Percentiles rank a stretch among this genome's conserved stretches.
phyloP scores from a whole-genome alignment of 2,329 filamentous ascomycete species.

The Fusarium incarnatum region DNA sequence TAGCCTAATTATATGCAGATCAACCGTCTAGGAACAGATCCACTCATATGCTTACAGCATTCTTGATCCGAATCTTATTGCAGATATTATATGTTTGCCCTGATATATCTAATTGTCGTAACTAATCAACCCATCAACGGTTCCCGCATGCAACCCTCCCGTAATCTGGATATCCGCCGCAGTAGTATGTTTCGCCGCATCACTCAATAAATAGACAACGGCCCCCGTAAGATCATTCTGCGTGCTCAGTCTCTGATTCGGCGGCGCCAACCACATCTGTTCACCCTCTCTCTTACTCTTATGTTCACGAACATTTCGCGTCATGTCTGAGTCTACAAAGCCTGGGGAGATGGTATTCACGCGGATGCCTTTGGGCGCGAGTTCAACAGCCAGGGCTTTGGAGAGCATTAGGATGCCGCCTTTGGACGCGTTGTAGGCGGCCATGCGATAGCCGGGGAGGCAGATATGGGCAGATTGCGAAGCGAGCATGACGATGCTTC shows the following conservation, averaged over 20 bases:
- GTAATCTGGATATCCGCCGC: constrained; percentile 59
- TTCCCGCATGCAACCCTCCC: constrained; percentile 56
- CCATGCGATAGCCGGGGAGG: constrained; percentile 44
- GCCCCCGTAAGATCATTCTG: constrained; percentile 58
- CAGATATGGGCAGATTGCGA: constrained; percentile 44
- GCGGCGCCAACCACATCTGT: constrained; percentile 54
- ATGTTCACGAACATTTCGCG: constrained; percentile 45
- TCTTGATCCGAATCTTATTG: not conserved
- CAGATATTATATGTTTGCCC: not conserved
- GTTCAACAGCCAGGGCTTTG: constrained; percentile 54
- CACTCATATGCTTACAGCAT: not conserved
- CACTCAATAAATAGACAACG: constrained; percentile 57
- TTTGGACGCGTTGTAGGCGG: constrained; percentile 59
- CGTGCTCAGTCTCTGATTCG: constrained; percentile 54
- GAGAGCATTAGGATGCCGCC: constrained; percentile 55
- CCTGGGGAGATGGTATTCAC: constrained; percentile 56
- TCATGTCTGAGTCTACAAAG: constrained; percentile 54
- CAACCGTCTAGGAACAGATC: not conserved
- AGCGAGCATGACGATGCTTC: constrained; percentile 52
- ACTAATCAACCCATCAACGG: constrained; percentile 52
- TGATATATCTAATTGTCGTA: constrained; percentile 40
- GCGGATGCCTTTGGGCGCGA: constrained; percentile 52
- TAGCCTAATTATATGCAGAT: constrained; percentile 16
- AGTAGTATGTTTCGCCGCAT: constrained; percentile 57
- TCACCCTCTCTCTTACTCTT: constrained; percentile 52